Percentiles rank a stretch among this genome's conserved stretches.
Evolutionary conservation across 257 asterid genomes (phyloP).

Genomic region (Nicotiana benthamiana): DNA sequence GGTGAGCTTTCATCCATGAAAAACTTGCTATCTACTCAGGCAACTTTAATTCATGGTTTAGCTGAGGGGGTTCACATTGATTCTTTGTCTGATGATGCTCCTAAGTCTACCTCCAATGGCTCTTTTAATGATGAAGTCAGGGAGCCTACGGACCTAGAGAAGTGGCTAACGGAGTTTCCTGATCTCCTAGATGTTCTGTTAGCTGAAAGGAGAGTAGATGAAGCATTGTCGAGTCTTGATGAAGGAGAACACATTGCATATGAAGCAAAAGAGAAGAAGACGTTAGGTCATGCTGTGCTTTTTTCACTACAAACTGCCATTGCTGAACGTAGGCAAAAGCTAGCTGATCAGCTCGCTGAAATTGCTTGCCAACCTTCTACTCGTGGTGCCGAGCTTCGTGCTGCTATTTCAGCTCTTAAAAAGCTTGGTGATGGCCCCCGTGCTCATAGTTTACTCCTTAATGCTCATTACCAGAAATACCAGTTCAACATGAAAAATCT

Average conservation of each 20-base stretch:
- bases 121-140: conserved; percentile 36
- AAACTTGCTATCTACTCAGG: conserved; percentile 93
- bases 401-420: conserved; percentile 89
- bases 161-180: conserved; percentile 77
- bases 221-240: conserved; percentile 80
- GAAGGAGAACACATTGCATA: conserved; percentile 68
- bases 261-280: conserved; percentile 65
- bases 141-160: conserved; percentile 75
- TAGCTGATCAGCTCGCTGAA: conserved; percentile 97
- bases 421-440: conserved; percentile 97
- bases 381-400: conserved; percentile 92
- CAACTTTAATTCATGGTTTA: conserved; percentile 76
- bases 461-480: conserved; percentile 90
- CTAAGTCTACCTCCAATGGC: conserved; percentile 38
- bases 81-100: conserved; percentile 45
- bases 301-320: conserved; percentile 57
- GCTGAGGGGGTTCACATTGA: conserved; percentile 90
- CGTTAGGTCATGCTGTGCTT: conserved; percentile 37
- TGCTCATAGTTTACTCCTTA: conserved; percentile 83
- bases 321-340: conserved; percentile 67
- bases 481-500: conserved; percentile 92
- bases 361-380: conserved; percentile 97
- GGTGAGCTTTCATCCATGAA: conserved; percentile 98
- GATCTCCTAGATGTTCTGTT: conserved; percentile 86
- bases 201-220: conserved; percentile 96